Evolutionary conservation across 2,329 filamentous ascomycete genomes (phyloP).

Genomic region (Dothiorella sarmentorum): DNA sequence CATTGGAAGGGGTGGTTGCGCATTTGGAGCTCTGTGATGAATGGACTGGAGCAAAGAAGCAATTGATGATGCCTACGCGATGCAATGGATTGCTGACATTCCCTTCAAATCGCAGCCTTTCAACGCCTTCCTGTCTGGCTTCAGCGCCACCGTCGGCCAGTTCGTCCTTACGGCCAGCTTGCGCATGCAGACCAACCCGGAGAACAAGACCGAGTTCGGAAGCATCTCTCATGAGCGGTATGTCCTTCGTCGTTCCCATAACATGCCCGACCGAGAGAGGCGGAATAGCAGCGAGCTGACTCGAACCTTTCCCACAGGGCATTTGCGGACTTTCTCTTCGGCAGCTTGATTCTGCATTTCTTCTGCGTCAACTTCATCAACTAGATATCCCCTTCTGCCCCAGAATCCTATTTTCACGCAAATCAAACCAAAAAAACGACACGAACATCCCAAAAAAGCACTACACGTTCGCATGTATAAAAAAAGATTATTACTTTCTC

Average conservation of each 20-base stretch:
- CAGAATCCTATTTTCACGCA: neutral
- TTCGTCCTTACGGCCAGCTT: constrained; percentile 91
- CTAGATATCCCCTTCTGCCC: constrained; percentile 46
- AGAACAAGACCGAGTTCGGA: constrained; percentile 75
- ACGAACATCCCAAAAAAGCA: constrained; percentile 5
- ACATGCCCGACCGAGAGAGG: too few relatives aligned
- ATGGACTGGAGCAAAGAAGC: neutral
- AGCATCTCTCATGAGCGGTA: constrained; percentile 78
- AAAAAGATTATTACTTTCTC: neutral
- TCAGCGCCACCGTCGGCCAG: constrained; percentile 90
- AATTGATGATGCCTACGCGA: constrained; percentile 20
- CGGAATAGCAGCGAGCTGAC: neutral
- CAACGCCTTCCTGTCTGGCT: constrained; percentile 96
- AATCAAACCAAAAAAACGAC: neutral
- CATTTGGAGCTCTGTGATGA: neutral
- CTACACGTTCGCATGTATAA: constrained; percentile 1
- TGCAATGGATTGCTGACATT: neutral
- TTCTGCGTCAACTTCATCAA: constrained; percentile 99
- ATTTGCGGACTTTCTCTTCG: constrained; percentile 94
- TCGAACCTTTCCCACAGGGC: constrained; percentile 54
- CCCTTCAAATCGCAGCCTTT: constrained; percentile 66
- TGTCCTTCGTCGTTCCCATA: constrained; percentile 21
- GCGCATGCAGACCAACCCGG: constrained; percentile 84
- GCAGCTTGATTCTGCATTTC: constrained; percentile 93
- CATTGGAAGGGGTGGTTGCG: neutral